A percentile compares a stretch with the other conserved stretches of the same genome.
Conservation (phyloP, 257 asterid species). For the Anisodus tanguticus region DNA sequence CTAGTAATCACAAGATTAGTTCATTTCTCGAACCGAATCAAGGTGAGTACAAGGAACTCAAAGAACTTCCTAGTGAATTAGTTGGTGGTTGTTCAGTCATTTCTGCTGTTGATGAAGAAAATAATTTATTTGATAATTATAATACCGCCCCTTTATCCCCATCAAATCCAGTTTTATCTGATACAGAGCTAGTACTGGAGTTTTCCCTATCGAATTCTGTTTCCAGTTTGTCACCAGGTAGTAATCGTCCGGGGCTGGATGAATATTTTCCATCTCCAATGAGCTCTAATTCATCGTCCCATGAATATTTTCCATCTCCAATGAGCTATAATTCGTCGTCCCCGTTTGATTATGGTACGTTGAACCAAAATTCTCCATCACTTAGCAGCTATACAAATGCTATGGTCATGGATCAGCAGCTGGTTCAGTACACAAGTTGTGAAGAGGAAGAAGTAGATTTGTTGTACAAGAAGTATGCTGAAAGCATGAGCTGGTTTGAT, state of each 20-base stretch:
- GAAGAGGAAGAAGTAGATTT: conserved; percentile 36
- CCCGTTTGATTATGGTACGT: background rate
- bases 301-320: conserved; percentile 14
- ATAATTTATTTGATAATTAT: background rate
- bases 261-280: no score
- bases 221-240: background rate
- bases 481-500: conserved; percentile 65
- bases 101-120: background rate
- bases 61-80: background rate
- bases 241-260: background rate
- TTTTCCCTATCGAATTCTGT: background rate
- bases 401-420: background rate
- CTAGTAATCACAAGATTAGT: background rate
- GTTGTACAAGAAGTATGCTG: conserved; percentile 44
- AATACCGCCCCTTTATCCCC: background rate
- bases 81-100: background rate
- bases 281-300: no score
- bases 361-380: background rate
- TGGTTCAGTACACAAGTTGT: background rate
- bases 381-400: background rate
- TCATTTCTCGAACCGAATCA: background rate
- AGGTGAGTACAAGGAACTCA: background rate
- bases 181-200: background rate
- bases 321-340: background rate
- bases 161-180: background rate